These are phyloP conservation scores for Gossypium davidsonii DNA, from an alignment of 441 rosid species.

Conservation along the genomic window DNA sequence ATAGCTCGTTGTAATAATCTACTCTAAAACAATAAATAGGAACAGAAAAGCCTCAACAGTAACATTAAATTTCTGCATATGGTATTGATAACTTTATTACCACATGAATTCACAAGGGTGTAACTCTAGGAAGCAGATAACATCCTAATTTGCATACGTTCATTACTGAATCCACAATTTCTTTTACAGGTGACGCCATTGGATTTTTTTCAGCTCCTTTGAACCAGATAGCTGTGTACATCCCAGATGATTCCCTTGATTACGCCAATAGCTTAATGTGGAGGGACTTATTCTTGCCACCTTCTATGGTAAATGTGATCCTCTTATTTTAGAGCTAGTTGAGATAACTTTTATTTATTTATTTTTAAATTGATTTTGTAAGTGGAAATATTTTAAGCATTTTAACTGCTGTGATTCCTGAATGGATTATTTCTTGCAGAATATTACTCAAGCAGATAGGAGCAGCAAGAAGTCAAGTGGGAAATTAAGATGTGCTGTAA, in stretches of 20 bases:
- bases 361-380: not conserved
- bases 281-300: conserved; percentile 58
- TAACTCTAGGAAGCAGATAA: not conserved
- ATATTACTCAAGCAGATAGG: conserved; percentile 32
- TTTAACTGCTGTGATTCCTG: not conserved
- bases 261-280: conserved; percentile 51
- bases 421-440: conserved; percentile 39
- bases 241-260: conserved; percentile 40
- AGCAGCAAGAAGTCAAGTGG: conserved; percentile 33
- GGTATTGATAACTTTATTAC: not conserved
- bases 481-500: conserved; percentile 68
- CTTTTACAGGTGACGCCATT: conserved; percentile 62
- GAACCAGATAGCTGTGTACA: conserved; percentile 48
- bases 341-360: not conserved
- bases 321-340: conserved; percentile 2
- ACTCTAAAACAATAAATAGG: not conserved
- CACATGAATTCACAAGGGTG: not conserved
- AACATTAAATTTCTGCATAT: conserved; percentile 2
- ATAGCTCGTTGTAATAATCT: not conserved
- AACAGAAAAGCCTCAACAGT: not conserved
- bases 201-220: conserved; percentile 77
- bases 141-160: not conserved
- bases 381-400: not conserved
- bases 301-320: conserved; percentile 39
- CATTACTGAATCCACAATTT: conserved; percentile 5